Conservation (phyloP, 2,329 filamentous ascomycete species). For the Phialophora expanda region DNA sequence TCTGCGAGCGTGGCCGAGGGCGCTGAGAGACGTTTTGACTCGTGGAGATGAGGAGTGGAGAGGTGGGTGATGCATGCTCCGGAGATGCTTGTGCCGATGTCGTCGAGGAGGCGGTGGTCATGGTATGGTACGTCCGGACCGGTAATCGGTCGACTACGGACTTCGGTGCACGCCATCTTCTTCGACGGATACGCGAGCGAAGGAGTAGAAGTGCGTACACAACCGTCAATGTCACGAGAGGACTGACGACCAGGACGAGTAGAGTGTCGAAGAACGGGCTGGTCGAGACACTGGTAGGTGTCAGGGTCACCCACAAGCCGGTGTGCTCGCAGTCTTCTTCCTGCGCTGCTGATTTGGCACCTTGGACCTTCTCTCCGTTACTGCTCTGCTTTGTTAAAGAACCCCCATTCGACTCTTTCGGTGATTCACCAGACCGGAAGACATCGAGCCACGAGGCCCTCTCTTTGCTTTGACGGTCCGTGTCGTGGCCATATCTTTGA, state of each 20-base stretch:
- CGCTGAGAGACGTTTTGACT: constrained; percentile 43
- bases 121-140: constrained; percentile 91
- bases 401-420: constrained; percentile 25
- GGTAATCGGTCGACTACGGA: constrained; percentile 93
- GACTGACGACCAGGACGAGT: constrained; percentile 93
- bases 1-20: constrained; percentile 48
- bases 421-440: constrained; percentile 27
- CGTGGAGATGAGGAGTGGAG: constrained; percentile 73
- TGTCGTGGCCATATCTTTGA: constrained; percentile 3
- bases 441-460: constrained; percentile 33
- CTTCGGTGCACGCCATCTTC: constrained; percentile 96
- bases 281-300: constrained; percentile 82
- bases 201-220: constrained; percentile 89
- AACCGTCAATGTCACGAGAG: constrained; percentile 86
- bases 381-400: constrained; percentile 37
- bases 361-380: constrained; percentile 36
- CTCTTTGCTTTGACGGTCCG: constrained; percentile 7
- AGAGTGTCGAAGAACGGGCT: constrained; percentile 96
- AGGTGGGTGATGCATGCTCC: constrained; percentile 71
- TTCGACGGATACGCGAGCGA: constrained; percentile 82
- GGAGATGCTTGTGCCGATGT: constrained; percentile 66
- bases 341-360: constrained; percentile 40
- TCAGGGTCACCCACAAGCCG: constrained; percentile 95
- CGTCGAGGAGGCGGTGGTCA: constrained; percentile 66
- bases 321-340: constrained; percentile 62